Evolutionary conservation across 257 asterid species (phyloP).

Genomic region (Mitragyna speciosa): DNA sequence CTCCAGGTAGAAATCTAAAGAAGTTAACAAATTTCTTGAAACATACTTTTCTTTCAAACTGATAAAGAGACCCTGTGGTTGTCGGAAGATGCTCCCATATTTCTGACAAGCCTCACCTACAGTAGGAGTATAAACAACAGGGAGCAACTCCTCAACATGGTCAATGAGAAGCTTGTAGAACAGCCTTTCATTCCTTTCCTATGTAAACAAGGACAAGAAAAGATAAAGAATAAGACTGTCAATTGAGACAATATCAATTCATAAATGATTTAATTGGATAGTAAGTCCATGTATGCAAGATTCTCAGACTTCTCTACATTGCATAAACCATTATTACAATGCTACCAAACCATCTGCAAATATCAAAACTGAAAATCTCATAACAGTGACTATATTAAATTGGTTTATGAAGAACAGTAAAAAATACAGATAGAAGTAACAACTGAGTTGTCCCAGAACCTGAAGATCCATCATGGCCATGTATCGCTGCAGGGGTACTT

Average conservation of each 20-base stretch:
- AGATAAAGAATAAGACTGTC: not conserved
- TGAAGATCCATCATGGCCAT: slow-evolving; percentile 99
- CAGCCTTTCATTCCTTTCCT: slow-evolving; percentile 90
- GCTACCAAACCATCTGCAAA: not conserved
- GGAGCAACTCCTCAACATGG: slow-evolving; percentile 95
- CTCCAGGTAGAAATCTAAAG: slow-evolving; percentile 2
- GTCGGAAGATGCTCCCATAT: slow-evolving; percentile 94
- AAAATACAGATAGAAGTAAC: slow-evolving; percentile 3
- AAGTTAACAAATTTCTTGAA: not conserved
- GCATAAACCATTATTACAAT: not conserved
- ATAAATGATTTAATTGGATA: not conserved
- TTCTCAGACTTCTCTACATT: not conserved
- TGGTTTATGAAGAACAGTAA: not conserved
- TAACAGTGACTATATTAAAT: not conserved
- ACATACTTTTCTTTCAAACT: slow-evolving; percentile 91
- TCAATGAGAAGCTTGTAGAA: slow-evolving; percentile 95
- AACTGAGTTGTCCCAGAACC: slow-evolving; percentile 40
- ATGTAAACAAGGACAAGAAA: slow-evolving; percentile 4
- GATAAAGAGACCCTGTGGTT: slow-evolving; percentile 97
- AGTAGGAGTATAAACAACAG: slow-evolving; percentile 98
- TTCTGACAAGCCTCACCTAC: slow-evolving; percentile 99
- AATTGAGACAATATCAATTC: not conserved
- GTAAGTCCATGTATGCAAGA: not conserved
- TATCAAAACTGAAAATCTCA: not conserved
- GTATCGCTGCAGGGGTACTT: slow-evolving; percentile 91